Base-by-base conservation (phyloP, 768 basidiomycete genomes). In the Pleurotus pulmonarius region DNA sequence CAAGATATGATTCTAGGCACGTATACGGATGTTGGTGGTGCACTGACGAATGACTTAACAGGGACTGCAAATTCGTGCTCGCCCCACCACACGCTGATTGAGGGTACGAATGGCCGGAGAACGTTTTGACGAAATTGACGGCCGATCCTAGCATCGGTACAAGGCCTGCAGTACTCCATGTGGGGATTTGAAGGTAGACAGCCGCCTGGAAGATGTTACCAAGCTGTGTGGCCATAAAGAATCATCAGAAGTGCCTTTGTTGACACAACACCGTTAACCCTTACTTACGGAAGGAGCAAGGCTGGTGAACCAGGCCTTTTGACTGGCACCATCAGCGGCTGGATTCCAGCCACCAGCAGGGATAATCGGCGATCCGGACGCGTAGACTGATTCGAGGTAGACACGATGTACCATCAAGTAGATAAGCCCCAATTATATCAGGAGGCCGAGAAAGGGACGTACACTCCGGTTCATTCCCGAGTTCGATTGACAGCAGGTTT, bases 401-500 rank as follows among this genome's bases (percentile, higher is more conserved):
- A 25, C 24, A 25, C 12, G 34, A 40, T 37, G 15, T 24, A n/a
- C 22, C 48, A 49, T 43, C 12, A n/a, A 25, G 51, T 8, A 46
- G 20, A 25, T 41, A 7, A 40, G 18, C 37, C 16, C 8, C 12
- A n/a, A 16, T 16, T 25, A 41, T 16, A 15, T 26, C 20, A 43
- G 4, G 41, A 37, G 22, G n/a, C 51, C 37, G 51, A 24, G 16
- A 13, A 57, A 40, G 12, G 18, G 41, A 62, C 71, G 51, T 46
- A 73, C 73, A 66, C 16, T 73, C 73, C 0, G 72, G 73, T 59
- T 73, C 72, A 56, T 75, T 73, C 5, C 73, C 73, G 3, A 75
- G 64, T 58, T 75, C 73, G 46, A 75, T 58, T 4, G 73, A 68
- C 40, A 67, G 64, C 9, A 75, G 62, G 59, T 75, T 73, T 4